Evolutionary conservation across 495 filamentous ascomycete species (phyloP).

Genomic region (Hypoxylon intermedium): DNA sequence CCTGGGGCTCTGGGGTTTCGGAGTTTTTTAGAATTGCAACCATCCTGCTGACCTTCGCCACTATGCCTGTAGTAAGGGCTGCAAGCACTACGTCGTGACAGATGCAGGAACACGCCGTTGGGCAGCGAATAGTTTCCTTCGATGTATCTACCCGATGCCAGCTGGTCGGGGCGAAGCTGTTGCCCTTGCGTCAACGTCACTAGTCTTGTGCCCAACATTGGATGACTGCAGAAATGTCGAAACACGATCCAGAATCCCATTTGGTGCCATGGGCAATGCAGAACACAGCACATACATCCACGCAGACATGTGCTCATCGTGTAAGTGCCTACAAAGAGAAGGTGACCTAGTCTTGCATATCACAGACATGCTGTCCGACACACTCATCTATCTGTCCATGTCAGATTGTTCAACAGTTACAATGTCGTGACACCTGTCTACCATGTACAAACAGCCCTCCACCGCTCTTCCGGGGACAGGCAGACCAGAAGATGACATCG

Average conservation of each 20-base stretch:
- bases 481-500: slow-evolving; percentile 29
- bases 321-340: background rate
- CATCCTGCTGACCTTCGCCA: slow-evolving; percentile 23
- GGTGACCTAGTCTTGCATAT: slow-evolving; percentile 29
- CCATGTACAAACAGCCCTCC: slow-evolving; percentile 18
- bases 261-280: slow-evolving; percentile 27
- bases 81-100: slow-evolving; percentile 11
- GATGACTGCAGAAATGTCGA: slow-evolving; percentile 33
- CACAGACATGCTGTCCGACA: slow-evolving; percentile 15
- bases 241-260: slow-evolving; percentile 27
- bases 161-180: slow-evolving; percentile 13
- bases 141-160: slow-evolving; percentile 25
- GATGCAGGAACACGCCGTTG: slow-evolving; percentile 14
- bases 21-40: slow-evolving; percentile 36
- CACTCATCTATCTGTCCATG: background rate
- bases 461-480: slow-evolving; percentile 32
- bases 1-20: slow-evolving; percentile 33
- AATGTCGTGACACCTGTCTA: slow-evolving; percentile 22
- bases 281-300: slow-evolving; percentile 4
- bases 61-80: slow-evolving; percentile 28
- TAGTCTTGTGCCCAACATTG: slow-evolving; percentile 20
- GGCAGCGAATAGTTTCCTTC: slow-evolving; percentile 18
- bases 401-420: slow-evolving; percentile 24
- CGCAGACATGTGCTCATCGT: slow-evolving; percentile 9
- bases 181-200: slow-evolving; percentile 9